phyloP scores from a whole-genome alignment of 768 basidiomycete genomes.

The Cystofilobasidium macerans region DNA sequence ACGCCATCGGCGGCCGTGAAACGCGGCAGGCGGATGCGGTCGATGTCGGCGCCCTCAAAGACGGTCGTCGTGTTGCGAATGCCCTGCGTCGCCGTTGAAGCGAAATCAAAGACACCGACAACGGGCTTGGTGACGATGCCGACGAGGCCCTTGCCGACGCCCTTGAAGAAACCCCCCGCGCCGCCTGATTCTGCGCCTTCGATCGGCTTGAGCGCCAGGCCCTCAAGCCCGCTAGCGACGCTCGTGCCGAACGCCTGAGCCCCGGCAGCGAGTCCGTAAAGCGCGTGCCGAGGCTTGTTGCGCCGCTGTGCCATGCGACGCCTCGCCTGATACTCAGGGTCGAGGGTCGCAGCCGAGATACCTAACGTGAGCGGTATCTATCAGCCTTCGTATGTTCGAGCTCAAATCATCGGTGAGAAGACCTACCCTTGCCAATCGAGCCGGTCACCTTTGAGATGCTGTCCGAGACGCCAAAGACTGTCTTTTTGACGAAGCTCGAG shows the following conservation, averaged over 20 bases:
- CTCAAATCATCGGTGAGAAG: not conserved
- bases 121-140: conserved; percentile 96
- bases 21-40: conserved; percentile 77
- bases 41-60: conserved; percentile 81
- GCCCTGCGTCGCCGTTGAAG: conserved; percentile 88
- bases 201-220: conserved; percentile 87
- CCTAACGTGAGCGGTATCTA: conserved; percentile 46
- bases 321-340: conserved; percentile 85
- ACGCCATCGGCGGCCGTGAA: conserved; percentile 79
- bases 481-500: conserved; percentile 97
- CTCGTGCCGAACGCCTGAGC: conserved; percentile 88
- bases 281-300: conserved; percentile 90
- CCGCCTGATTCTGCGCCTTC: conserved; percentile 93
- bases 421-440: conserved; percentile 82
- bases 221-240: conserved; percentile 90
- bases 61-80: conserved; percentile 98
- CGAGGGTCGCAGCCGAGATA: conserved; percentile 89
- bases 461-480: conserved; percentile 89
- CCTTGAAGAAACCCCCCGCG: conserved; percentile 93
- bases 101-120: conserved; percentile 90
- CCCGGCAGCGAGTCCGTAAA: conserved; percentile 94
- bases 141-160: conserved; percentile 83
- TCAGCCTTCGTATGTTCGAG: not conserved
- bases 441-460: conserved; percentile 97
- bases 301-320: conserved; percentile 78